Base-by-base conservation (phyloP, 345 rosid genomes). In the Salix arbutifolia region DNA sequence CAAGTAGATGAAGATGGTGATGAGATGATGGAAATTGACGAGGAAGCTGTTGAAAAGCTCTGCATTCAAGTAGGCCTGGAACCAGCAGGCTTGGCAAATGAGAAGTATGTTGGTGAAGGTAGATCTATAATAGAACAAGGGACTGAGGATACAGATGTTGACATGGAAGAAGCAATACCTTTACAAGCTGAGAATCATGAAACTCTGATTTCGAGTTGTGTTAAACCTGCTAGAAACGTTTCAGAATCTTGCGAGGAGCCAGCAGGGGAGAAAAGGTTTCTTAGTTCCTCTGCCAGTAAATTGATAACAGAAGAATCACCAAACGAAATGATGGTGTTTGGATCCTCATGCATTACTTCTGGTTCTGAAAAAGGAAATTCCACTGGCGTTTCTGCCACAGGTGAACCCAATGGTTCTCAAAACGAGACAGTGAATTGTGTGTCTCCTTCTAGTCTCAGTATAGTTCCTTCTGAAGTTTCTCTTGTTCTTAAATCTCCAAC, bases 21-120 rank as follows among this genome's bases (percentile, higher is more conserved):
- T 76, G 93, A 88, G 84, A 98, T 92, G 86, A 96, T 96, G 99
- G 98, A 96, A 92, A 92, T 96, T 78, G 99, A 94, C 74, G 99
- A 96, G 80, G 92, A 91, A 77, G 97, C 92, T 76, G 94, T 96
- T 67, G 99, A 92, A 89, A 89, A 85, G 84, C 88, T 91, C 69
- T 90, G 90, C 77, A 79, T 79, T 74, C 91, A 89, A 38, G 90
- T 89, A 66, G 88, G 85, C 65, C 70, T 85, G 78, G 89, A 81
- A 73, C 83, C 89, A 78, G 78, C 85, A 67, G 85, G 79, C 14
- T 35, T 73, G 77, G 82, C 77, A 81, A 74, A 76, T 78, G 52
- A 67, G 35, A 65, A 28, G 66, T 78, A 79, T 81, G 66, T 81
- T 73, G 77, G 77, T 61, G 83, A 65, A 60, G 77, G 50, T 72